phyloP scores from a whole-genome alignment of 192 early-diverging fungal genomes.

The Dimargaris xerosporica region DNA sequence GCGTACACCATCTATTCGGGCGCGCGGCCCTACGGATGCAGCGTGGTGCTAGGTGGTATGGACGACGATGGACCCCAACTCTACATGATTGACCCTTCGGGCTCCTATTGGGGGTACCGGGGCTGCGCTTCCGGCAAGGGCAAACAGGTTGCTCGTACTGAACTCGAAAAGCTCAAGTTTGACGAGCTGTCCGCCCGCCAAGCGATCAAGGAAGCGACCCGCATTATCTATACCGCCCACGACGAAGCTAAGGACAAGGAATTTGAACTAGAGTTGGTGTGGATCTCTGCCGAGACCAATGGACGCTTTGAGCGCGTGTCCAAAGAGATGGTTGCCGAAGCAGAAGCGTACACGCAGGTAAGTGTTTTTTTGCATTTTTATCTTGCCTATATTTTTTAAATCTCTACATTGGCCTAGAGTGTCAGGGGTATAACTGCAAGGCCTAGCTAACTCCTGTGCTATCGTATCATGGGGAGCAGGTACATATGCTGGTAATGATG shows the following conservation, averaged over 20 bases:
- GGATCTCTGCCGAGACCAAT: constrained; percentile 76
- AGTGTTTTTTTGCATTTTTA: constrained; percentile 1
- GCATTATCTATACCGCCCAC: constrained; percentile 89
- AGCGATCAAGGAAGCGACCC: constrained; percentile 84
- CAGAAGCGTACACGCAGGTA: constrained; percentile 64
- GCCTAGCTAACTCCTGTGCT: not conserved
- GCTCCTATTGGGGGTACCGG: constrained; percentile 92
- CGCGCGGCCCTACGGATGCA: constrained; percentile 85
- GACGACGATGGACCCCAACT: constrained; percentile 72
- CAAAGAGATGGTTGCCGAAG: constrained; percentile 69
- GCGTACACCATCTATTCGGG: constrained; percentile 95
- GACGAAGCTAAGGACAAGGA: constrained; percentile 98
- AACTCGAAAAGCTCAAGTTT: constrained; percentile 92
- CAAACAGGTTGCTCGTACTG: constrained; percentile 93
- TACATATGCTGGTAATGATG: not conserved
- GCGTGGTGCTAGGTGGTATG: constrained; percentile 66
- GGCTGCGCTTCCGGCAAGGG: constrained; percentile 94
- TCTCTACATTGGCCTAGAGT: not conserved
- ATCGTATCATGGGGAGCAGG: not conserved
- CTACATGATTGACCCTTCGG: constrained; percentile 94
- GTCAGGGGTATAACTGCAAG: not conserved
- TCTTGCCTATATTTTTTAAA: constrained; percentile 9
- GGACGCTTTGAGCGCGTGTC: constrained; percentile 75
- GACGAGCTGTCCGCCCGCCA: constrained; percentile 61
- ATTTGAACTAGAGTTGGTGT: constrained; percentile 96